Conservation (phyloP, 805 yeast genomes). For the Nakazawaea peltata region DNA sequence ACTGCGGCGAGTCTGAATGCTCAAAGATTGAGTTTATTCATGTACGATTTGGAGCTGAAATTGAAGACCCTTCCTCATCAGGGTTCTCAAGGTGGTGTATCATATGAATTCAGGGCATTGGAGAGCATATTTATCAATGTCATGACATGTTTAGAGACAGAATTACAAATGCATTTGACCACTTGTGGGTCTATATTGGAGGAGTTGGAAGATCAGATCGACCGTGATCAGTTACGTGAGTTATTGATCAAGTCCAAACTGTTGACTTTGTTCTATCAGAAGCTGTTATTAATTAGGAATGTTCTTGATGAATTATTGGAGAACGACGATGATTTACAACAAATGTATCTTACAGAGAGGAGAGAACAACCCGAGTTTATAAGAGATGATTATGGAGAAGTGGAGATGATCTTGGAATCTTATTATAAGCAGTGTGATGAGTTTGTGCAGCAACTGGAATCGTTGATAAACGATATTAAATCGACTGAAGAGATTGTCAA, state of each 20-base stretch:
- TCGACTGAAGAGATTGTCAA: slow-evolving; percentile 92
- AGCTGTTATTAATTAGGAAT: slow-evolving; percentile 65
- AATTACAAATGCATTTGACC: slow-evolving; percentile 49
- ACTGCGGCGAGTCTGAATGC: slow-evolving; percentile 58
- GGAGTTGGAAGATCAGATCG: slow-evolving; percentile 73
- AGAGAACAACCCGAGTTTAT: slow-evolving; percentile 2
- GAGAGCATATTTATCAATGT: slow-evolving; percentile 80
- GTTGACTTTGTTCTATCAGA: slow-evolving; percentile 66
- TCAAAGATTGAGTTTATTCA: slow-evolving; percentile 60
- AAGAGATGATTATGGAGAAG: slow-evolving; percentile 48
- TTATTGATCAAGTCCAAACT: slow-evolving; percentile 66
- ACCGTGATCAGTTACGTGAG: slow-evolving; percentile 66
- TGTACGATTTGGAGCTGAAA: slow-evolving; percentile 79
- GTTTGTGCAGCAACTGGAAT: slow-evolving; percentile 84
- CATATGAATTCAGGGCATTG: slow-evolving; percentile 73
- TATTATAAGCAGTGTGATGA: slow-evolving; percentile 91
- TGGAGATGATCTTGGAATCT: slow-evolving; percentile 82
- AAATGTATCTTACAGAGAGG: slow-evolving; percentile 61
- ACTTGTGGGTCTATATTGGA: slow-evolving; percentile 56
- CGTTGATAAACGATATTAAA: slow-evolving; percentile 72
- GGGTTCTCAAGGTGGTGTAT: slow-evolving; percentile 18
- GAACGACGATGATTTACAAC: slow-evolving; percentile 76
- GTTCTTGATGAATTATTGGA: slow-evolving; percentile 80
- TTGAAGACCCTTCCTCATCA: slow-evolving; percentile 27
- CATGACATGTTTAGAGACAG: slow-evolving; percentile 71